Conservation (phyloP, 2,329 filamentous ascomycete genomes). For the Aspergillus neotritici region DNA sequence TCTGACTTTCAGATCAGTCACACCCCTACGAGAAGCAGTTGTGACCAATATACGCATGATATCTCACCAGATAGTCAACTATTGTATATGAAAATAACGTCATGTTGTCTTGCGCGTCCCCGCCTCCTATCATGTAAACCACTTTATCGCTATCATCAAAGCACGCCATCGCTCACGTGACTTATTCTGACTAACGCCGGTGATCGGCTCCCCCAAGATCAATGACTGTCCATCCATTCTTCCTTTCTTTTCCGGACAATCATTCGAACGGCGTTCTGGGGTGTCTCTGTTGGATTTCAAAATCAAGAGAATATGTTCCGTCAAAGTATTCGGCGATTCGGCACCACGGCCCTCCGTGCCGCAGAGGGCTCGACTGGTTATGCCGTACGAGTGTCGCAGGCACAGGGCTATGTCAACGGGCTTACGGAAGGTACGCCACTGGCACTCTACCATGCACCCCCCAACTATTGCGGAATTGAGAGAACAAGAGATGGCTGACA, state of each 20-base stretch:
- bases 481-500: neutral
- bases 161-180: slow-evolving; percentile 19
- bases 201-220: slow-evolving; percentile 14
- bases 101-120: no score
- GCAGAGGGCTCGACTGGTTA: slow-evolving; percentile 52
- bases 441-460: neutral
- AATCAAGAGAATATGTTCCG: slow-evolving; percentile 56
- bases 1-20: no score
- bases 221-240: neutral
- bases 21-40: no score
- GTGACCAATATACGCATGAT: neutral
- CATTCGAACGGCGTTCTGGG: slow-evolving; percentile 2
- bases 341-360: slow-evolving; percentile 55
- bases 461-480: neutral
- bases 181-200: slow-evolving; percentile 17
- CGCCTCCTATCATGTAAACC: no score
- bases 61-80: neutral
- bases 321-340: slow-evolving; percentile 62
- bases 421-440: slow-evolving; percentile 67
- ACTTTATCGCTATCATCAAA: no score
- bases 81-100: no score
- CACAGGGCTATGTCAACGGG: slow-evolving; percentile 71
- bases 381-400: slow-evolving; percentile 67
- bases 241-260: neutral
- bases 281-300: slow-evolving; percentile 6